phyloP scores from a whole-genome alignment of 2,329 filamentous ascomycete species.

The Colletotrichum sp. region DNA sequence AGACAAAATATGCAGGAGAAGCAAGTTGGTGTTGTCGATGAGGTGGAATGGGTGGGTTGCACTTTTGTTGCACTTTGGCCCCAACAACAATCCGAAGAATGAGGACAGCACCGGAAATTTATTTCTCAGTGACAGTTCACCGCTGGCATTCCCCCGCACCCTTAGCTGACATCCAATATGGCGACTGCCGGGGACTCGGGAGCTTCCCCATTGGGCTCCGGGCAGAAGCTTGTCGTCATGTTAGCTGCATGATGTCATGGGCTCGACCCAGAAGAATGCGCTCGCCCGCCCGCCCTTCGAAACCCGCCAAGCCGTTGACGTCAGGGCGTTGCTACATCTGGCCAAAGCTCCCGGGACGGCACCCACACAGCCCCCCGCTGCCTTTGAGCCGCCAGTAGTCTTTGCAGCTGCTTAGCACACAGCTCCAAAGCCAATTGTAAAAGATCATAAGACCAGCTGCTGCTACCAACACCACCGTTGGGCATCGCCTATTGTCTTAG shows the following conservation, averaged over 20 bases:
- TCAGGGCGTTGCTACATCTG: neutral
- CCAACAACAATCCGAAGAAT: neutral
- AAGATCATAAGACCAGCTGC: neutral
- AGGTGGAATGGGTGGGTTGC: neutral
- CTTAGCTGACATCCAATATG: neutral
- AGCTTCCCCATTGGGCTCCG: constrained; percentile 3
- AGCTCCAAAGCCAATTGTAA: neutral
- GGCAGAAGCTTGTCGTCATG: constrained; percentile 13
- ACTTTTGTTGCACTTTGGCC: neutral
- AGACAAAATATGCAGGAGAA: neutral
- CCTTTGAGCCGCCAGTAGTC: neutral
- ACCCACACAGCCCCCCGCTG: neutral
- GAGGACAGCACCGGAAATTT: neutral
- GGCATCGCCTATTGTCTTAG: neutral
- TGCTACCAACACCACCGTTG: neutral
- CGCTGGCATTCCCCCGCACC: constrained; percentile 1
- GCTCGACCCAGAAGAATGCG: neutral
- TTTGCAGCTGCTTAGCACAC: neutral
- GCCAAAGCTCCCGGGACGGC: neutral
- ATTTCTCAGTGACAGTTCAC: neutral
- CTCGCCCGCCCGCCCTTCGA: neutral
- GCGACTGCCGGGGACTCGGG: neutral
- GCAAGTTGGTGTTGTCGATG: neutral
- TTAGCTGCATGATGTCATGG: constrained; percentile 19
- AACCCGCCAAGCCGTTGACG: constrained; percentile 16